Percentiles rank a stretch among this genome's conserved stretches.
These are phyloP conservation scores for Acrasis kona DNA, from an alignment of 78 protist species.

Conservation along the genomic window DNA sequence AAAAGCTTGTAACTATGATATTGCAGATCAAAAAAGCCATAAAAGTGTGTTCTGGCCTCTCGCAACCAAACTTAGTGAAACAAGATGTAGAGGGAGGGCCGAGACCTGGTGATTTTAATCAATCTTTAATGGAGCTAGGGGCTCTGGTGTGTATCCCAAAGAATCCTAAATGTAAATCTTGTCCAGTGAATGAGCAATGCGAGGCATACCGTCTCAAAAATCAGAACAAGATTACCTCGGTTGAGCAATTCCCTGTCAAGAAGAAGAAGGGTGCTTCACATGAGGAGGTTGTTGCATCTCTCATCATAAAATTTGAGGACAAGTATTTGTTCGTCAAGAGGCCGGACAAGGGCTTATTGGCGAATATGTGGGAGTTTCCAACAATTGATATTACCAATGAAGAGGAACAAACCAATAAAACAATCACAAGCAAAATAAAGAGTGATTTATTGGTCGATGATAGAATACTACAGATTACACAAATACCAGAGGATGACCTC, in stretches of 20 bases:
- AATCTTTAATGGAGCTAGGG: constrained; percentile 31
- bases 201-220: not conserved
- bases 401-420: not conserved
- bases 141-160: constrained; percentile 13
- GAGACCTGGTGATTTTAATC: constrained; percentile 25
- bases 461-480: not conserved
- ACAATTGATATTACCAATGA: not conserved
- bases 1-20: not conserved
- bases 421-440: not conserved
- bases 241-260: constrained; percentile 7
- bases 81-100: not conserved
- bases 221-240: not conserved
- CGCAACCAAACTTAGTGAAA: not conserved
- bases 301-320: not conserved
- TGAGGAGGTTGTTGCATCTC: not conserved
- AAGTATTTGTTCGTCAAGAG: not conserved
- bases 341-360: constrained; percentile 17
- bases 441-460: not conserved
- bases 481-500: not conserved
- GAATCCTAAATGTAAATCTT: not conserved
- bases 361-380: constrained; percentile 18
- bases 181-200: constrained; percentile 1
- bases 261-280: not conserved
- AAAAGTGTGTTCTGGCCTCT: not conserved
- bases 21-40: not conserved